These are phyloP conservation scores for Pilaira anomala DNA, from an alignment of 192 early-diverging fungal genomes.

Conservation along the genomic window DNA sequence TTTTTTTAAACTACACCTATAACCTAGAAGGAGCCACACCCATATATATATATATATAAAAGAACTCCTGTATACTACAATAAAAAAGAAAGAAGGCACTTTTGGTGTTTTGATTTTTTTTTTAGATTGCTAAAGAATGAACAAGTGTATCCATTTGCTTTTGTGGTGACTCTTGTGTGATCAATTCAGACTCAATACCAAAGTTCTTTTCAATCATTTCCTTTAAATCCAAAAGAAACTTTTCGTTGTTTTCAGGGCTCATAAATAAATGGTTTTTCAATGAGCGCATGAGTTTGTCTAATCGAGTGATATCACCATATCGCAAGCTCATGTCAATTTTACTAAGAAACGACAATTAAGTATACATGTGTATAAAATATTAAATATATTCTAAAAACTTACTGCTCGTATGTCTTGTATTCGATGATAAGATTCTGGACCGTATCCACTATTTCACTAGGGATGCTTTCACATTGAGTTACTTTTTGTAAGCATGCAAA, in stretches of 20 bases:
- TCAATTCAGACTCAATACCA: background rate
- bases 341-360: background rate
- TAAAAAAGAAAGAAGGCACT: background rate
- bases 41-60: background rate
- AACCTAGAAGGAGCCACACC: background rate
- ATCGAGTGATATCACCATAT: conserved; percentile 45
- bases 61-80: background rate
- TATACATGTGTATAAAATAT: background rate
- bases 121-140: conserved; percentile 3
- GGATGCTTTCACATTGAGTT: conserved; percentile 38
- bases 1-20: conserved; percentile 2
- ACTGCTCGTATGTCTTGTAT: conserved; percentile 60
- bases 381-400: conserved; percentile 12
- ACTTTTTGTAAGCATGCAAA: conserved; percentile 52
- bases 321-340: conserved; percentile 57
- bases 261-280: conserved; percentile 43
- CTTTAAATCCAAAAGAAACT: conserved; percentile 41
- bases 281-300: conserved; percentile 67
- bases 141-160: background rate
- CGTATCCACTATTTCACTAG: conserved; percentile 48
- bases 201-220: conserved; percentile 39
- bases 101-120: too few relatives aligned
- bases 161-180: background rate
- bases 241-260: conserved; percentile 26
- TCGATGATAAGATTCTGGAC: conserved; percentile 55